These are phyloP conservation scores for Kappamyces sp. DNA, from an alignment of 192 early-diverging fungal genomes.

Conservation along the genomic window DNA sequence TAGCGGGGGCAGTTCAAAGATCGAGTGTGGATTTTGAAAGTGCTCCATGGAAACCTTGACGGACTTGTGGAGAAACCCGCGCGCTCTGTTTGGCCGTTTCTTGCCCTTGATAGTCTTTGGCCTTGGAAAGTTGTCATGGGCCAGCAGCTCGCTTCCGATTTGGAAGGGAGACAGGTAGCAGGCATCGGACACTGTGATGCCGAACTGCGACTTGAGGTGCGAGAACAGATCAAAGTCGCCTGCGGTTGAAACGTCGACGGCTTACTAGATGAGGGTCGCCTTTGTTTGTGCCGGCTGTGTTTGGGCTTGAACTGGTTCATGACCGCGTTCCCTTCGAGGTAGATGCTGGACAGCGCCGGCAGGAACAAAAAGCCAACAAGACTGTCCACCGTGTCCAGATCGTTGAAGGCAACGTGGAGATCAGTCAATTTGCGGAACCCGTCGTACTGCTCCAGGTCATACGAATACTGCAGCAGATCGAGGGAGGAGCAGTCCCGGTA, in stretches of 20 bases:
- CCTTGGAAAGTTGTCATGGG: background rate
- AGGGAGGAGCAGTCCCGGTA: constrained; percentile 9
- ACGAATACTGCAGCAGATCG: constrained; percentile 3
- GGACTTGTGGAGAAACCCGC: constrained; percentile 11
- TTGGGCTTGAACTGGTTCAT: constrained; percentile 20
- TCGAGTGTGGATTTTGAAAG: background rate
- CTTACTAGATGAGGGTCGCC: background rate
- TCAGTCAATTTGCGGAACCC: constrained; percentile 42
- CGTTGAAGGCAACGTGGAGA: constrained; percentile 39
- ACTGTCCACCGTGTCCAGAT: constrained; percentile 28
- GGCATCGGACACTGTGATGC: constrained; percentile 27
- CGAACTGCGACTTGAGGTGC: constrained; percentile 14
- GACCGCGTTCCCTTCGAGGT: constrained; percentile 46
- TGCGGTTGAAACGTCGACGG: background rate
- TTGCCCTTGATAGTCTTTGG: background rate
- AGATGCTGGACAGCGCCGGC: constrained; percentile 31
- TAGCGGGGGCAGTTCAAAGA: background rate
- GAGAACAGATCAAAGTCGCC: constrained; percentile 14
- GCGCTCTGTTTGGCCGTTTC: constrained; percentile 9
- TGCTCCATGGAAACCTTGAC: background rate
- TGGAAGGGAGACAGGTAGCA: constrained; percentile 7
- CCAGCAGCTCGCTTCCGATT: background rate
- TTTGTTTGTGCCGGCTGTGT: constrained; percentile 4
- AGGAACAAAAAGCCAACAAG: constrained; percentile 41
- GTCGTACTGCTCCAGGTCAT: constrained; percentile 23